These are phyloP conservation scores for Talaromyces sp. DNA, from an alignment of 2,329 filamentous ascomycete genomes.

Conservation along the genomic window DNA sequence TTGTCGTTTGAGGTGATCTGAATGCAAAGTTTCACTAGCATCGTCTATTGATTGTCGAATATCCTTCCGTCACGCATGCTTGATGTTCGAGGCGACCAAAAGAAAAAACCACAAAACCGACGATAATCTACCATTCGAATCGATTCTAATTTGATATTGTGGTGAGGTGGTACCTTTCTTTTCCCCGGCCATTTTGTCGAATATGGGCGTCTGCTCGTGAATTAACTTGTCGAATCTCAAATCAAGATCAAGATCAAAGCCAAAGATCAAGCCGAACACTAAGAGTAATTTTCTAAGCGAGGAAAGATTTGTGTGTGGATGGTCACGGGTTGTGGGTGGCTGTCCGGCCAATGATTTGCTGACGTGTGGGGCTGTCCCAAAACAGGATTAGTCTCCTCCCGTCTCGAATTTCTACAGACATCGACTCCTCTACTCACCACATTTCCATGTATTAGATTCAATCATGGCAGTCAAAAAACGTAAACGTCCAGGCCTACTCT, in stretches of 20 bases:
- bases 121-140: constrained; percentile 18
- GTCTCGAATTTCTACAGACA: constrained; percentile 1
- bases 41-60: neutral
- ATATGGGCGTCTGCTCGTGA: constrained; percentile 26
- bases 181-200: constrained; percentile 47
- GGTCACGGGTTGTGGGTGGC: constrained; percentile 13
- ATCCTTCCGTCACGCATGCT: neutral
- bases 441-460: too few species aligned
- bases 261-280: constrained; percentile 13
- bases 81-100: constrained; percentile 11
- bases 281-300: constrained; percentile 16
- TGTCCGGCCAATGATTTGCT: constrained; percentile 22
- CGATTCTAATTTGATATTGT: neutral
- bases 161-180: constrained; percentile 42
- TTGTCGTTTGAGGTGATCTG: neutral
- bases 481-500: constrained; percentile 39
- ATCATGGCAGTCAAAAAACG: constrained; percentile 32
- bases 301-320: constrained; percentile 21
- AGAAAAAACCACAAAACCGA: constrained; percentile 23
- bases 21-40: neutral
- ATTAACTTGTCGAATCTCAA: constrained; percentile 24
- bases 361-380: neutral
- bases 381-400: neutral
- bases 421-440: too few species aligned
- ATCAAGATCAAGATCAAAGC: constrained; percentile 5